Conservation (phyloP, 31 red algal species). For the Bonnemaisonia californica region DNA sequence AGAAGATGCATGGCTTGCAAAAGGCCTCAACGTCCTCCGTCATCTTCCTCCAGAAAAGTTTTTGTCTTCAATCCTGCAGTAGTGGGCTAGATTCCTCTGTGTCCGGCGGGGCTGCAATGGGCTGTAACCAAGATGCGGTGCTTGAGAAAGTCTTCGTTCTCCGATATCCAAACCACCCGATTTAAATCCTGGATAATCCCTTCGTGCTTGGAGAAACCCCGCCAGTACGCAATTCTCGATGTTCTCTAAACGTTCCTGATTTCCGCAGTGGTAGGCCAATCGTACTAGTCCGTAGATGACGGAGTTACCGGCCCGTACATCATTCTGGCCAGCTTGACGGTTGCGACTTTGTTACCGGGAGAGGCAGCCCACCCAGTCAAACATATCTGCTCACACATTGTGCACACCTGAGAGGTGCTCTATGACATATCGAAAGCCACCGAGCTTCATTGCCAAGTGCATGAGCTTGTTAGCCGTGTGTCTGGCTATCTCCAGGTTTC, state of each 20-base stretch:
- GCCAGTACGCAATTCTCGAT: not conserved
- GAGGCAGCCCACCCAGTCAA: constrained; percentile 19
- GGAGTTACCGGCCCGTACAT: no score
- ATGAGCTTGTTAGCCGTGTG: no score
- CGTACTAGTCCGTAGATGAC: no score
- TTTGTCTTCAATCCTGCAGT: not conserved
- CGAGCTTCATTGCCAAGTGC: constrained; percentile 17
- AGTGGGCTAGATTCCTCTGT: constrained; percentile 3
- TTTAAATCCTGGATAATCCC: not conserved
- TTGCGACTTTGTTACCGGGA: not conserved
- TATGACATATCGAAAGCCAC: constrained; percentile 3
- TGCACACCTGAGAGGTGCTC: constrained; percentile 7
- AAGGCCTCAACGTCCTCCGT: constrained; percentile 14
- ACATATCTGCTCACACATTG: constrained; percentile 30
- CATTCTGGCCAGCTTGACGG: no score
- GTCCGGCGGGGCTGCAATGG: not conserved
- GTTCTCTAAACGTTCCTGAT: no score
- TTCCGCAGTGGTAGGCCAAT: no score
- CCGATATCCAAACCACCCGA: constrained; percentile 20
- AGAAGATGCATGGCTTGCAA: constrained; percentile 19
- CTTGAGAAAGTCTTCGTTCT: not conserved
- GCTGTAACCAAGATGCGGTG: constrained; percentile 13
- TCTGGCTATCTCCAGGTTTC: no score
- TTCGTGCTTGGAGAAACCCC: not conserved
- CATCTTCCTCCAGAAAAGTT: constrained; percentile 19